Evolutionary conservation across 805 yeast species (phyloP).

Genomic region (Lipomyces oligophaga): DNA sequence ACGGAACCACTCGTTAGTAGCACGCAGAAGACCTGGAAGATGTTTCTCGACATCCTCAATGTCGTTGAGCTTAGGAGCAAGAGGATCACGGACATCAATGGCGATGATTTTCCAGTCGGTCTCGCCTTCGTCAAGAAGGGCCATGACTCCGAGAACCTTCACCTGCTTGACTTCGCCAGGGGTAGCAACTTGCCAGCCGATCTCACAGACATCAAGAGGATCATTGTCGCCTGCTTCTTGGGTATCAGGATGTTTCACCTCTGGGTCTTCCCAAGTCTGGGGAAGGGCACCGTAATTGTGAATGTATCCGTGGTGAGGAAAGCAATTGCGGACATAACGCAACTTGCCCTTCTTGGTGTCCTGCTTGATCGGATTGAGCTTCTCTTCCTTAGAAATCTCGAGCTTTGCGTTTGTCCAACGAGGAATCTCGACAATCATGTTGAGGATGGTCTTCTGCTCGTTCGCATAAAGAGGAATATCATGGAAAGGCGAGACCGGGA

Average conservation of each 20-base stretch:
- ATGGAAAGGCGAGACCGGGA: constrained; percentile 94
- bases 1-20: constrained; percentile 97
- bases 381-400: constrained; percentile 65
- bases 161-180: constrained; percentile 80
- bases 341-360: constrained; percentile 89
- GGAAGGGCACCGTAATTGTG: constrained; percentile 99
- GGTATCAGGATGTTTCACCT: constrained; percentile 45
- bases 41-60: constrained; percentile 85
- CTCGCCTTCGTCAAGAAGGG: constrained; percentile 94
- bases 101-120: constrained; percentile 96
- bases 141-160: constrained; percentile 90
- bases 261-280: constrained; percentile 98
- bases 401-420: constrained; percentile 98
- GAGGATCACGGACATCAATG: constrained; percentile 81
- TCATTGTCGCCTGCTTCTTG: constrained; percentile 81
- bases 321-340: constrained; percentile 90
- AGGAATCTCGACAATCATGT: constrained; percentile 95
- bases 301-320: constrained; percentile 98
- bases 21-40: constrained; percentile 88
- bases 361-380: constrained; percentile 90
- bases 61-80: constrained; percentile 81
- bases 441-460: constrained; percentile 79
- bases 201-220: constrained; percentile 92
- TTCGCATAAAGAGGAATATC: constrained; percentile 91
- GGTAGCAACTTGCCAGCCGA: constrained; percentile 57